A percentile compares a stretch with the other conserved stretches of the same genome.
phyloP scores from a whole-genome alignment of 345 rosid genomes.

The Eucalyptus grandis region DNA sequence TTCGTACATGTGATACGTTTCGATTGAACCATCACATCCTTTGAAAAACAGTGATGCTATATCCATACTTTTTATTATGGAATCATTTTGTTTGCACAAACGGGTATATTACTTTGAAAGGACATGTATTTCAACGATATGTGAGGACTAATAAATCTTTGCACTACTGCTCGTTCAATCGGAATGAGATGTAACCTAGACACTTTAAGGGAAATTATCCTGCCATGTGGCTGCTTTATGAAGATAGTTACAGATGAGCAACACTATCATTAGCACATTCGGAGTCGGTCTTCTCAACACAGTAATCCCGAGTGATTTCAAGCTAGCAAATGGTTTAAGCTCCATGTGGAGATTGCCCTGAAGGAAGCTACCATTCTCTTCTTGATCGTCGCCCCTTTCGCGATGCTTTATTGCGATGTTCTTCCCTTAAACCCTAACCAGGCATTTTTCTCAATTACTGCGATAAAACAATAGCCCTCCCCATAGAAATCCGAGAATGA shows the following conservation, averaged over 20 bases:
- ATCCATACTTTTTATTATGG: background rate
- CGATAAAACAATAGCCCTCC: background rate
- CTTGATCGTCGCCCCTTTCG: background rate
- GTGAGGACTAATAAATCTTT: background rate
- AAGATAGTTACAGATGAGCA: background rate
- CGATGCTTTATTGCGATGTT: background rate
- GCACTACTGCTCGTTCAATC: background rate
- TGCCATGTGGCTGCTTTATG: background rate
- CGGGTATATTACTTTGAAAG: background rate
- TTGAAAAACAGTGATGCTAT: too few relatives aligned
- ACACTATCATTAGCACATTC: background rate
- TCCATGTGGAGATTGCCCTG: background rate
- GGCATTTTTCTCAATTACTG: background rate
- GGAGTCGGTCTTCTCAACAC: background rate
- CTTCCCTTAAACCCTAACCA: background rate
- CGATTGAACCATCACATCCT: background rate
- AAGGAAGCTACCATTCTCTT: background rate
- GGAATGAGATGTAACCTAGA: background rate
- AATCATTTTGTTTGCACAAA: background rate
- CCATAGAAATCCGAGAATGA: background rate
- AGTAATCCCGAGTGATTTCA: background rate
- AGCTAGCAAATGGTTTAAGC: background rate
- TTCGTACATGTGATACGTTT: background rate
- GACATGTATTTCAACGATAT: background rate
- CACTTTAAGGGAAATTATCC: background rate